Percentiles rank a stretch among this genome's conserved stretches.
These are phyloP conservation scores for Xanthoconium separans DNA, from an alignment of 1,284 basidiomycete species.

Conservation along the genomic window DNA sequence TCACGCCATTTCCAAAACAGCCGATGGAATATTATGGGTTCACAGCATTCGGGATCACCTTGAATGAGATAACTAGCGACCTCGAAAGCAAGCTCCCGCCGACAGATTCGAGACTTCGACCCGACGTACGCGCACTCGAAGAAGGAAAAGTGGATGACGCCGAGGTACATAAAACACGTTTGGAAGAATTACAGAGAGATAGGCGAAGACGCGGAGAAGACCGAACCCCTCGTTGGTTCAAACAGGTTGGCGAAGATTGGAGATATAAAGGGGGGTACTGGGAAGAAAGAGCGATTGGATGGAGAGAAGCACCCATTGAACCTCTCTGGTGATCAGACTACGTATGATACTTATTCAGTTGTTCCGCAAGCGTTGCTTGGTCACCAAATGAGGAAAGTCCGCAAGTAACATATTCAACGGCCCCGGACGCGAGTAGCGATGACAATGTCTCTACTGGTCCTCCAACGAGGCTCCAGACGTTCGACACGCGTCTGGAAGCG, in stretches of 20 bases:
- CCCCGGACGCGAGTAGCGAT: too few relatives aligned
- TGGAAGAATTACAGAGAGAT: conserved; percentile 77
- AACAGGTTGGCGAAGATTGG: conserved; percentile 71
- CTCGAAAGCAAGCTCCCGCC: conserved; percentile 69
- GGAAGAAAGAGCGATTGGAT: conserved; percentile 66
- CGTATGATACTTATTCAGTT: too few relatives aligned
- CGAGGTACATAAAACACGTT: conserved; percentile 69
- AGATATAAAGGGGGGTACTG: conserved; percentile 78
- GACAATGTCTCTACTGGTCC: conserved; percentile 18
- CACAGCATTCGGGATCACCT: conserved; percentile 73
- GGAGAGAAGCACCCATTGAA: conserved; percentile 50
- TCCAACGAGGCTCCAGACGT: conserved; percentile 15
- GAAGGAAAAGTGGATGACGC: conserved; percentile 77
- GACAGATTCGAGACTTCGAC: conserved; percentile 84
- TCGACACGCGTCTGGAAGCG: conserved; percentile 22
- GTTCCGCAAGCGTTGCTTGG: neutral
- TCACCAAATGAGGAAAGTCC: conserved; percentile 3
- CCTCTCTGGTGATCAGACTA: conserved; percentile 58
- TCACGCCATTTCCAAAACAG: conserved; percentile 72
- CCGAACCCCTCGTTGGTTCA: conserved; percentile 69
- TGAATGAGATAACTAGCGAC: conserved; percentile 80
- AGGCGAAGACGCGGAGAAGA: conserved; percentile 59
- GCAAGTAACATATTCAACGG: too few relatives aligned
- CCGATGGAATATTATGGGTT: conserved; percentile 79
- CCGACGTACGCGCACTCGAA: conserved; percentile 87